phyloP scores from a whole-genome alignment of 2,329 filamentous ascomycete species.

The Sclerotinia nivalis region DNA sequence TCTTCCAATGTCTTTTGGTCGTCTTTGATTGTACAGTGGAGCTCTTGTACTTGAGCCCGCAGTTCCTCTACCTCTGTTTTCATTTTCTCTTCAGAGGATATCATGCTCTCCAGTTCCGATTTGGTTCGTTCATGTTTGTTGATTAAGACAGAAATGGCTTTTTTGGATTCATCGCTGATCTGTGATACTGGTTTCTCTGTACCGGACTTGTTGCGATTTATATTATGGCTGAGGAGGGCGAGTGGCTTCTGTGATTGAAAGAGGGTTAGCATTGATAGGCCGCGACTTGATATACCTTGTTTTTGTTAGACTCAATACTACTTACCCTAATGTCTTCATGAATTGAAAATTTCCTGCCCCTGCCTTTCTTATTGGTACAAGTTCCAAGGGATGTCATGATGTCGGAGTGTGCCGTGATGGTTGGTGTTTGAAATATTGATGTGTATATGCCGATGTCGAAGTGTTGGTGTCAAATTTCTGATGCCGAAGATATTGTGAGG shows the following conservation, averaged over 20 bases:
- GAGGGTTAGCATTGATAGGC: background rate
- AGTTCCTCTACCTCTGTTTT: background rate
- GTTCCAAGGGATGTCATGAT: background rate
- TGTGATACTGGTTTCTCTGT: background rate
- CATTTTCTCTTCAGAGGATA: background rate
- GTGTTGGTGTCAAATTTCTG: background rate
- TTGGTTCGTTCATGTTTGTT: constrained; percentile 8
- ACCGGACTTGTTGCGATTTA: background rate
- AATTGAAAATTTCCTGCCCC: background rate
- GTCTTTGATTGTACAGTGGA: background rate
- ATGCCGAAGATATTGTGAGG: background rate
- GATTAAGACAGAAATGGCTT: constrained; percentile 2
- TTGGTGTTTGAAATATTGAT: background rate
- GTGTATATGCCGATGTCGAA: too few relatives aligned
- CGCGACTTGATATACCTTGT: background rate
- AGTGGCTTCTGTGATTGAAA: background rate
- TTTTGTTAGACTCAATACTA: background rate
- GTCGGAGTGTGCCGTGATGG: background rate
- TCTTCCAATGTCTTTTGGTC: background rate
- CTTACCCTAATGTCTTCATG: constrained; percentile 12
- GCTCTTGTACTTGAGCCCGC: background rate
- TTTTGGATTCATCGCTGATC: background rate
- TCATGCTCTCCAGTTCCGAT: background rate
- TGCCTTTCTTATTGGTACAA: background rate
- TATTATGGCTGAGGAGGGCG: background rate